Conservation (phyloP, 441 rosid genomes). For the Metrosideros polymorpha region DNA sequence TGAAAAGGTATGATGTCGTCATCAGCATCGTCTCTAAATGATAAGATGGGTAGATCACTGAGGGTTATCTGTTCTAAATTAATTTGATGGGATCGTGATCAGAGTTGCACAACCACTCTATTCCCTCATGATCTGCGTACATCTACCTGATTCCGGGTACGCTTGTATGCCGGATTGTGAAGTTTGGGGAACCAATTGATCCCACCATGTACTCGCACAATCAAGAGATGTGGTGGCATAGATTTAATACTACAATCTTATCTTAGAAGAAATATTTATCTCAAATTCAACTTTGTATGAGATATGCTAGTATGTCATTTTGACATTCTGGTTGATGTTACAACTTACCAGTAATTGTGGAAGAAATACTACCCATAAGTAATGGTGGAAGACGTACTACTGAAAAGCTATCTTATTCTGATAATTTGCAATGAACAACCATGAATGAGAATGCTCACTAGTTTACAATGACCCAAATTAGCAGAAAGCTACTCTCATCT, state of each 20-base stretch:
- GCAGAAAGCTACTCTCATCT: background rate
- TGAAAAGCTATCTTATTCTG: background rate
- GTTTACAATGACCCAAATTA: background rate
- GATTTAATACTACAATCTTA: background rate
- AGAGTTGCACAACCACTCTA: background rate
- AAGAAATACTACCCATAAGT: background rate
- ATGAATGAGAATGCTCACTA: background rate
- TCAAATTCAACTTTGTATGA: background rate
- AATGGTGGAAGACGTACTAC: background rate
- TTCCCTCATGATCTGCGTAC: background rate
- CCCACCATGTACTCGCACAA: background rate
- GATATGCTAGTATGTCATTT: background rate
- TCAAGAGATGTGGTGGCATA: background rate
- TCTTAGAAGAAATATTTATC: background rate
- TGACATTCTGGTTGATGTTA: background rate
- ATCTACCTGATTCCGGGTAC: background rate
- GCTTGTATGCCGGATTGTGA: background rate
- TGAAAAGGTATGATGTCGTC: constrained; percentile 38
- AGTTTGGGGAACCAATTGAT: background rate
- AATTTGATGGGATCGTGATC: background rate
- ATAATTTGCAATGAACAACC: background rate
- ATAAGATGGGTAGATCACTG: background rate
- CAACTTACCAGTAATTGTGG: background rate
- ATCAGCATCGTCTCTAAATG: background rate
- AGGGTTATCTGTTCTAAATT: background rate